Evolutionary conservation across 768 basidiomycete genomes (phyloP), one percentile per base, ranked within the genome.

Genomic region (Kwoniella europaea): DNA sequence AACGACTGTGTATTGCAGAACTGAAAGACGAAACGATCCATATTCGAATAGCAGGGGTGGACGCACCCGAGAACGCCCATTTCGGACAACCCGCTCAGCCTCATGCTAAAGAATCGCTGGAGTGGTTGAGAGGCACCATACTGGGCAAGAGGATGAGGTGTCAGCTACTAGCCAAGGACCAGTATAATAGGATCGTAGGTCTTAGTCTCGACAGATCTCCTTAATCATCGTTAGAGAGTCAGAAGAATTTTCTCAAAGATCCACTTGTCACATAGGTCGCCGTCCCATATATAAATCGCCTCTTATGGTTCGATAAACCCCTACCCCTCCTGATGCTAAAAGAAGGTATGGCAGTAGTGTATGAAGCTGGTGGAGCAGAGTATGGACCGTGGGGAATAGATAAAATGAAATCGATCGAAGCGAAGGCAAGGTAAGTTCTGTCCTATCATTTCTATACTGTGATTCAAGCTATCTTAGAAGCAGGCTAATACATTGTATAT

Each of bases 61-160:
- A 98, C 80, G 95, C 95, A 0, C 95, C 95, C 0, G 95, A 98
- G 86, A 88, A 86, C n/a, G 86, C 90, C 0, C 92, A 97, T 82
- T 96, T 94, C 73, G 95, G 95, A 22, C 88, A 89, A 61, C 88
- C 89, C 10, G 88, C 88, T 0, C 94, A 97, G 78, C 89, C 90
- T 0, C 90, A 90, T 67, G 85, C 90, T 0, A 82, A 84, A n/a
- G 94, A 97, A 79, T 90, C 90, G 63, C 81, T 92, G 10, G 86
- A 85, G 0, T 94, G 92, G 82, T 67, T 83, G 16, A 65, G 75
- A 27, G 53, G 67, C 15, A 75, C 74, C 0, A 50, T 83, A 10
- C 42, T 78, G 27, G 80, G 77, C 13, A 72, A 87, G 72, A 86
- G 82, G 0, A 85, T 97, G 1, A 89, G 88, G 62, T 91, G 91